Evolutionary conservation across 495 filamentous ascomycete genomes (phyloP).

Genomic region (Neurospora terricola): DNA sequence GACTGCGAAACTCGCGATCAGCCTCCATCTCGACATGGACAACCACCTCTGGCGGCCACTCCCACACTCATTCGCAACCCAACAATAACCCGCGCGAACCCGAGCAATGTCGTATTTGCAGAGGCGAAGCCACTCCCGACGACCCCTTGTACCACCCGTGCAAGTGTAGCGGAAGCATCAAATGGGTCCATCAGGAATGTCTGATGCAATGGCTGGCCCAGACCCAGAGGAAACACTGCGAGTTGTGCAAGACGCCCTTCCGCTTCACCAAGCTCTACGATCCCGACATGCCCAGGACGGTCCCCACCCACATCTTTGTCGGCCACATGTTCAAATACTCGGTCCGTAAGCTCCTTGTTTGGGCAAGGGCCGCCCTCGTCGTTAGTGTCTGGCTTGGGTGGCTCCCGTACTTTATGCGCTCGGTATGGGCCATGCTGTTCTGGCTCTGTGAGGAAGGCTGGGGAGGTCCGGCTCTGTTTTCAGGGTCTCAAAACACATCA

Average conservation of each 20-base stretch:
- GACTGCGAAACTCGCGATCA: slow-evolving; percentile 6
- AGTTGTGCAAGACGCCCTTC: slow-evolving; percentile 97
- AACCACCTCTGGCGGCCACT: background rate
- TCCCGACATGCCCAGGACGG: slow-evolving; percentile 74
- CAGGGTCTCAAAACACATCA: background rate
- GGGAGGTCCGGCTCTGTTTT: slow-evolving; percentile 26
- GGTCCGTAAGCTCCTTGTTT: slow-evolving; percentile 58
- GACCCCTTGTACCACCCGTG: slow-evolving; percentile 95
- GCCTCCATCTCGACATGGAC: background rate
- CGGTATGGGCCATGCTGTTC: slow-evolving; percentile 84
- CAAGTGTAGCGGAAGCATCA: slow-evolving; percentile 97
- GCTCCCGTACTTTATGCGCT: slow-evolving; percentile 84
- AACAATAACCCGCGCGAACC: slow-evolving; percentile 34
- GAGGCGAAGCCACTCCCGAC: slow-evolving; percentile 72
- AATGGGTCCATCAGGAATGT: slow-evolving; percentile 94
- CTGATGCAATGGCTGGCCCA: slow-evolving; percentile 97
- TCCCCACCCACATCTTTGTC: slow-evolving; percentile 72
- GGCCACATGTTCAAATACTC: slow-evolving; percentile 64
- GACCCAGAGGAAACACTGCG: slow-evolving; percentile 97
- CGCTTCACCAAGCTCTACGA: slow-evolving; percentile 96
- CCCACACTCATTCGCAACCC: slow-evolving; percentile 5
- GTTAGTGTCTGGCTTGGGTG: slow-evolving; percentile 78
- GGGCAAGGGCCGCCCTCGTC: slow-evolving; percentile 69
- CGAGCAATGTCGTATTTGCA: slow-evolving; percentile 91
- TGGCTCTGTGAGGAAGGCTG: slow-evolving; percentile 93